Base-by-base conservation (phyloP, 768 basidiomycete genomes). In the Suillus clintonianus region DNA sequence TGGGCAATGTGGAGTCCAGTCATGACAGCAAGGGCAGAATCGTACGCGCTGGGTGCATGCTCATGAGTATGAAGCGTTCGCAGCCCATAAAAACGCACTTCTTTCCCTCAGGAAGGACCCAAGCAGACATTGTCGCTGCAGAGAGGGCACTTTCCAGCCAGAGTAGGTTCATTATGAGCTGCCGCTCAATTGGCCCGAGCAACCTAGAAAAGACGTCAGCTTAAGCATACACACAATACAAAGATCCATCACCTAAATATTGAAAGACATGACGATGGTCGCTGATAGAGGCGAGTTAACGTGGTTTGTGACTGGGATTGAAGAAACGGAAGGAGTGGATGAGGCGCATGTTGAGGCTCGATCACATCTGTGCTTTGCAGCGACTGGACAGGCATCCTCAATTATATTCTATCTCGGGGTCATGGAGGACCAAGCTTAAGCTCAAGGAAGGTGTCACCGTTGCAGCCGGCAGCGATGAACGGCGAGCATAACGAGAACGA, bases 181-280 rank as follows among this genome's bases (percentile, higher is more conserved):
- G 95, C 61, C 93, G 83, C 70, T 95, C 91, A 24, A 95, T 72
- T 22, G 92, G 86, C 2, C 85, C 87, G 42, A 97, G 77, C 30
- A 97, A 79, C 60, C 94, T 95, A 62, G 63, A 2, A 19, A 50
- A 48, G 10, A 17, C 19, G 59, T 71, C 50, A 69, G 63, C 17
- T 17, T 41, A 60, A 22, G 22, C 48, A 39, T 39, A 30, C 6
- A 57, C 22, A 15, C n/a, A 14, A 43, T 19, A 5, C 2, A 37
- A 10, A n/a, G 39, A 10, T 10, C 22, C 22, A 30, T 66, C 65
- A 93, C 91, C 95, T 87, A 77, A 95, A 95, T 75, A 97, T 89
- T 30, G 92, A 89, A 59, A 97, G 85, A 77, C 94, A 95, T 79
- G 91, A 90, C 3, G 94, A 94, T 10, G 95, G 94, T 19, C 86